A percentile compares a stretch with the other conserved stretches of the same genome.
phyloP scores from a whole-genome alignment of 2,329 filamentous ascomycete genomes.

The Apiospora arundinis region DNA sequence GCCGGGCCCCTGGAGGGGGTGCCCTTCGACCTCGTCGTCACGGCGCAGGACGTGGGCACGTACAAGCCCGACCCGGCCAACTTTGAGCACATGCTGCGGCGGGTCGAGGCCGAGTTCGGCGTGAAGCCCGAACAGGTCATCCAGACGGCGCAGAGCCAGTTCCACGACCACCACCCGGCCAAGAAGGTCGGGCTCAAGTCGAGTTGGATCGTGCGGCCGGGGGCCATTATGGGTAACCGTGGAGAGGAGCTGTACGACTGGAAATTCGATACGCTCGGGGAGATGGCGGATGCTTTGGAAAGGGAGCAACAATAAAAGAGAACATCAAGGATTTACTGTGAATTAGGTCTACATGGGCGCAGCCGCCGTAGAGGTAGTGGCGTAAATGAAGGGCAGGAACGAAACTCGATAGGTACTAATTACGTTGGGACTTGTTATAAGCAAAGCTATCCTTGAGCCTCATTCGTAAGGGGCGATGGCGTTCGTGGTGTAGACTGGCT shows the following conservation, averaged over 20 bases:
- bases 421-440: too few species aligned
- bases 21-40: constrained; percentile 67
- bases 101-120: constrained; percentile 60
- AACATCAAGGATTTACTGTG: background rate
- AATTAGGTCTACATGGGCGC: background rate
- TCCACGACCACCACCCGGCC: constrained; percentile 73
- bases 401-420: too few species aligned
- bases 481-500: too few species aligned
- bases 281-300: constrained; percentile 65
- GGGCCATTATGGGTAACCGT: constrained; percentile 49
- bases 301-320: constrained; percentile 17
- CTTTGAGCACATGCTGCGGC: constrained; percentile 68
- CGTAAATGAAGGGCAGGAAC: too few species aligned
- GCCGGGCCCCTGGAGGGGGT: constrained; percentile 54
- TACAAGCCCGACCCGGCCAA: constrained; percentile 74
- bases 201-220: constrained; percentile 62
- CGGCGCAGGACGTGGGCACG: constrained; percentile 72
- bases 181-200: constrained; percentile 61
- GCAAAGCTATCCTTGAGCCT: too few species aligned
- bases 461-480: too few species aligned
- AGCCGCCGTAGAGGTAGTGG: background rate
- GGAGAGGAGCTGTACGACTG: constrained; percentile 52
- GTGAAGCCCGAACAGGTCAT: constrained; percentile 60
- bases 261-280: constrained; percentile 63
- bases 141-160: constrained; percentile 68